Evolutionary conservation across 768 basidiomycete genomes (phyloP).

Genomic region (Symmetrospora coprosmae): DNA sequence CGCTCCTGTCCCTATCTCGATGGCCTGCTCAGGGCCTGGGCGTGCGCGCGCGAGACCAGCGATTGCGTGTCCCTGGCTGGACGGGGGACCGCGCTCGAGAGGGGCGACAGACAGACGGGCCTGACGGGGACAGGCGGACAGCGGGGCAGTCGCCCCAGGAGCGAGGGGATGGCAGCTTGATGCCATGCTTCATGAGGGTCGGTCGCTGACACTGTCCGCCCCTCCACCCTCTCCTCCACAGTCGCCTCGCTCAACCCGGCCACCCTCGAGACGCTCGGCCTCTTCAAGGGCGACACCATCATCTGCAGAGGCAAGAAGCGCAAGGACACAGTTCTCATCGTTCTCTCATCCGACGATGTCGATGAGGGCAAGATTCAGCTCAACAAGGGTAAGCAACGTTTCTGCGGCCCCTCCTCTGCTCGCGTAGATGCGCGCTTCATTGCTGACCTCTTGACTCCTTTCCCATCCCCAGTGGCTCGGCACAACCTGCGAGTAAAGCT

Average conservation of each 20-base stretch:
- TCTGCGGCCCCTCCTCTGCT: background rate
- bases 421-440: background rate
- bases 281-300: slow-evolving; percentile 89
- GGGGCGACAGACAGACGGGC: too few relatives aligned
- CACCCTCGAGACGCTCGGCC: slow-evolving; percentile 82
- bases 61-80: background rate
- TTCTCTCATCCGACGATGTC: slow-evolving; percentile 84
- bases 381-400: slow-evolving; percentile 55
- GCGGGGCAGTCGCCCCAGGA: background rate
- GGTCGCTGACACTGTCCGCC: background rate
- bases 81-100: too few relatives aligned
- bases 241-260: slow-evolving; percentile 90
- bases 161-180: background rate
- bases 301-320: slow-evolving; percentile 78
- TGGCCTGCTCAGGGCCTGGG: too few relatives aligned
- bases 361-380: slow-evolving; percentile 96
- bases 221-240: slow-evolving; percentile 32
- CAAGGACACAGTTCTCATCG: slow-evolving; percentile 81
- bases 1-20: too few relatives aligned
- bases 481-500: slow-evolving; percentile 97
- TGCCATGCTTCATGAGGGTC: too few relatives aligned
- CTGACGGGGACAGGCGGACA: background rate
- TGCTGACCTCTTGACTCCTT: background rate
- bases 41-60: too few relatives aligned
- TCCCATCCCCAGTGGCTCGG: slow-evolving; percentile 58